Base-by-base conservation (phyloP, 108 stramenopile genomes). In the Asterionellopsis glacialis region DNA sequence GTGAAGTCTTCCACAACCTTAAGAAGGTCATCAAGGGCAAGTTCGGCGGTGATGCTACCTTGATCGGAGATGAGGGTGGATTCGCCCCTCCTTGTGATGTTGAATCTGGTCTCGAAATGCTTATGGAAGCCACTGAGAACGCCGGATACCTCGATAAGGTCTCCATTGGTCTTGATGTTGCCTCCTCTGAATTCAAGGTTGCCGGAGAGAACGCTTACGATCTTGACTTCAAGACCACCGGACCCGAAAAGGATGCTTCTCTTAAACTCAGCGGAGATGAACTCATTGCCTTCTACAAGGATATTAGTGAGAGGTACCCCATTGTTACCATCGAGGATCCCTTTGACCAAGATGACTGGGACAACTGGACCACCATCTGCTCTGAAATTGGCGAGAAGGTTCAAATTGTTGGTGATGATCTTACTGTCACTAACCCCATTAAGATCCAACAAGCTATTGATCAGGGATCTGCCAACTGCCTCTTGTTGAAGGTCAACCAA, bases 241-340 rank as follows among this genome's bases (percentile, higher is more conserved):
- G 80, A 61, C 64, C 79, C 45, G 77, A 92, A 41, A 94, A 93
- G 60, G 94, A 97, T 69, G 45, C 87, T 15, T 75, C 79, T 22
- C 80, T 87, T 52, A 66, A 94, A 64, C 67, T 97, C 45, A 80
- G 82, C 33, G 97, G 96, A 61, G 91, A 94, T 56, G 92, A 96
- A 70, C 91, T 99, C 60, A 87, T 89, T 51, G 92, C 92, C 55
- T 80, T 97, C 62, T 99, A 98, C 95, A 87, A 91, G 77, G 76
- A 93, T 48, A 61, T 95, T 59, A 74, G 77, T 61, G 76, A 69
- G 44, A 84, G 97, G 64, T 99, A 93, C 80, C 97, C 97, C 43
- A 98, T 99, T 77, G 92, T 97, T 40, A 96, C 96, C 55, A 99
- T 99, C 64, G 98, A 99, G 79, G 98, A 99, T 81, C 96, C 98